Base-by-base conservation (phyloP, 176 grass and related monocot genomes). In the Rhipidocladum racemiflorum region DNA sequence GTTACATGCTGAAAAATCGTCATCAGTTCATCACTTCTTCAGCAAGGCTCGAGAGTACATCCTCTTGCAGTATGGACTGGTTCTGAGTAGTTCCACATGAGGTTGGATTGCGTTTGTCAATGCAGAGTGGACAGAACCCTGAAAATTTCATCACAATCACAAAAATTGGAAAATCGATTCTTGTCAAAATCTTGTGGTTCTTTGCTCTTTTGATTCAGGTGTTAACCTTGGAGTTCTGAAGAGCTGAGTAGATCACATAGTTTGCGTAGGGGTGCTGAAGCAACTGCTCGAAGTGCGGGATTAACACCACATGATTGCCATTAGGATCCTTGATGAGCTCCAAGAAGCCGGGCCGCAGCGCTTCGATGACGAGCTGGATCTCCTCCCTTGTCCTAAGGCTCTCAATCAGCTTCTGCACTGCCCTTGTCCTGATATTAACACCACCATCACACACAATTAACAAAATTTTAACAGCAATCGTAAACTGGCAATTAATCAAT, bases 261-360 rank as follows among this genome's bases (percentile, higher is more conserved):
- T 99, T 99, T 21, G 97, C 91, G 53, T 83, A 96, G 7, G 91
- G 93, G 75, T 99, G 88, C 76, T 91, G 93, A 77, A 99, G 85
- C 56, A 99, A 61, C 60, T 88, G 87, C 67, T 95, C 87, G 71
- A 99, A 84, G 18, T 82, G 91, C 2, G 88, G 73, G 23, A 83
- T n/a, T n/a, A n/a, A n/a, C n/a, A n/a, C n/a, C 23, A 97, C 90
- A 92, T 97, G 94, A 44, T 94, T 97, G 29, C 90, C 94, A 60
- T 97, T 94, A 5, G 74, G 77, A 40, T 97, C 94, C 80, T 89
- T 94, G 39, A 92, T 90, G 71, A 97, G 87, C 39, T 97, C 85
- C 83, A 97, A 71, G 74, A 94, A 92, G 39, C 85, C 88, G 0
- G 85, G 79, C 18, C 80, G 40, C 29, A 97, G 77, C 13, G 94